Percentiles rank a stretch among this genome's conserved stretches.
These are phyloP conservation scores for Epichloe amarillans DNA, from an alignment of 2,329 filamentous ascomycete species.

Conservation along the genomic window DNA sequence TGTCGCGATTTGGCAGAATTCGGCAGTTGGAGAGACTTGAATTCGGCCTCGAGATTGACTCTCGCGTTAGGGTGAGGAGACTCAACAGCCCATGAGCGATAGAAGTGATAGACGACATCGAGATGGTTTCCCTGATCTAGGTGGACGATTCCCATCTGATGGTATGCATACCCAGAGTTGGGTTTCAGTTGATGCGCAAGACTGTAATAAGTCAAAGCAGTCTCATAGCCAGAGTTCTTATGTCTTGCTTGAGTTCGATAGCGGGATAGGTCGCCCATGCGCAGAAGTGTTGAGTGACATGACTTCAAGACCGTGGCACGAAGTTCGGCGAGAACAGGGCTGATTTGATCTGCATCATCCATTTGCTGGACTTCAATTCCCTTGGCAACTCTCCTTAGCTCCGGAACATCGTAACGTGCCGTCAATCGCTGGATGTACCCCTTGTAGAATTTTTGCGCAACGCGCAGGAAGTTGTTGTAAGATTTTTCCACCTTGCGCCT, in stretches of 20 bases:
- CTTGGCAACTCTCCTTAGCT: conserved; percentile 30
- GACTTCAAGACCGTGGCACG: conserved; percentile 52
- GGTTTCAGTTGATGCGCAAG: conserved; percentile 71
- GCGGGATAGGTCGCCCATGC: conserved; percentile 77
- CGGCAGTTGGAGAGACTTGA: conserved; percentile 40
- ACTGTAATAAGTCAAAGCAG: conserved; percentile 71
- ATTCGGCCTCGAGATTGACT: conserved; percentile 67
- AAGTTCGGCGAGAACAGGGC: conserved; percentile 34
- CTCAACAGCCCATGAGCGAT: conserved; percentile 64
- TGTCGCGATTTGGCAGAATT: conserved; percentile 19
- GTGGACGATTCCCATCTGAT: conserved; percentile 81
- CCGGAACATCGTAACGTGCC: conserved; percentile 40
- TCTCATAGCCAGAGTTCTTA: conserved; percentile 64
- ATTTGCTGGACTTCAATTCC: conserved; percentile 30
- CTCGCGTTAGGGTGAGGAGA: conserved; percentile 63
- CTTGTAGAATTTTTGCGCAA: conserved; percentile 78
- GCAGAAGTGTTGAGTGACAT: conserved; percentile 73
- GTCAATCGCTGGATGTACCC: conserved; percentile 70
- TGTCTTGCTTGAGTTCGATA: conserved; percentile 66
- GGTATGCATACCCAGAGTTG: conserved; percentile 67
- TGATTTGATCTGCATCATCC: conserved; percentile 28
- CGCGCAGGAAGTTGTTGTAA: conserved; percentile 76
- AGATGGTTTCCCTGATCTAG: conserved; percentile 68
- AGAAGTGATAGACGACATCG: conserved; percentile 78
- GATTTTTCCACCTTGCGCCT: conserved; percentile 69